Evolutionary conservation across 495 filamentous ascomycete genomes (phyloP).

Genomic region (Parmelia sp.): DNA sequence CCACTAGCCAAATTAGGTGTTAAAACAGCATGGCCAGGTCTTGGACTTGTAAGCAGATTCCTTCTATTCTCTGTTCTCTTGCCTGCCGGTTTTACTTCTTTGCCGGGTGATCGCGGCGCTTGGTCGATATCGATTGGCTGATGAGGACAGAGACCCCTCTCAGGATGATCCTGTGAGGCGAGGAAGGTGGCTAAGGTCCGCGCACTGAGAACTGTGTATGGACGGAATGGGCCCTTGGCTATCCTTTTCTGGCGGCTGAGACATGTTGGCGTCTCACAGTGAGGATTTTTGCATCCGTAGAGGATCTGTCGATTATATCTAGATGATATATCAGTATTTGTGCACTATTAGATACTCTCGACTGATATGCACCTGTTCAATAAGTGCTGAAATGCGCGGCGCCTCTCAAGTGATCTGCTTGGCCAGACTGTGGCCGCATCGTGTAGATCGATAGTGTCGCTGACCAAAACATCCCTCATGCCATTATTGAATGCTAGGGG

Average conservation of each 20-base stretch:
- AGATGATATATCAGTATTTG: background rate
- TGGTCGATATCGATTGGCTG: background rate
- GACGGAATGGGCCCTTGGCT: conserved; percentile 61
- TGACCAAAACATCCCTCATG: conserved; percentile 33
- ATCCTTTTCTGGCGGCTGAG: conserved; percentile 66
- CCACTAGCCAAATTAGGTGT: background rate
- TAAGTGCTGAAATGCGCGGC: conserved; percentile 21
- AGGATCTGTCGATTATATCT: conserved; percentile 83
- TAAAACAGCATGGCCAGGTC: background rate
- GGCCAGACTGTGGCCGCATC: conserved; percentile 42
- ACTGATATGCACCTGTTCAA: conserved; percentile 15
- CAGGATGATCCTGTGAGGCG: conserved; percentile 72
- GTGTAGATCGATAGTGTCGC: conserved; percentile 45
- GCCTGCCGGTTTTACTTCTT: background rate
- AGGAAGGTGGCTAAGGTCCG: conserved; percentile 72
- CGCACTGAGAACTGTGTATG: conserved; percentile 63
- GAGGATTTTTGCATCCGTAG: conserved; percentile 65
- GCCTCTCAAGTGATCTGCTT: conserved; percentile 21
- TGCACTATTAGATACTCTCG: background rate
- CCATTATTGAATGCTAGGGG: background rate
- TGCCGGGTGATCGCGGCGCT: background rate
- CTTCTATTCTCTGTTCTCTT: background rate
- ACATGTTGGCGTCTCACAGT: conserved; percentile 72
- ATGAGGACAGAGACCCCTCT: conserved; percentile 60
- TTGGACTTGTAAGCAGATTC: background rate